Evolutionary conservation across 805 yeast genomes (phyloP), one percentile per base, ranked within the genome.

Genomic region (Nakazawaea holstii): DNA sequence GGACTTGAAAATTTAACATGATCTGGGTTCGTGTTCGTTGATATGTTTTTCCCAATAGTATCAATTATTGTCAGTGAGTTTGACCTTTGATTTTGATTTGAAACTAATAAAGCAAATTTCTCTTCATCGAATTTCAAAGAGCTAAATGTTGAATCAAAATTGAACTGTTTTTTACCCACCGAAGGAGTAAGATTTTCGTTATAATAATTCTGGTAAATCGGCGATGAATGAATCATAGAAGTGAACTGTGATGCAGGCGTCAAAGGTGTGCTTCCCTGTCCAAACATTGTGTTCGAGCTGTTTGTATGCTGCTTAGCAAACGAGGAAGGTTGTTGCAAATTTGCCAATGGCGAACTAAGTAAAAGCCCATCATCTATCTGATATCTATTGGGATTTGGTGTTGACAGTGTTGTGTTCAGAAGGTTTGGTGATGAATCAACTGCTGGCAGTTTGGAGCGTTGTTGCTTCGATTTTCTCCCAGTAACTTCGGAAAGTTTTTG

Each of bases 161-260:
- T 45, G 40, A 45, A 45, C 11, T 32, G 17, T 15, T 29, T 24
- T 13, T 32, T 15, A n/a, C 39, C 43, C 3, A 41, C 17, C 17
- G 31, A 32, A 11, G 43, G 43, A n/a, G 43, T 45, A 29, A 35
- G 14, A 32, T 13, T 41, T 38, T 46, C 49, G 27, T 36, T 36
- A 15, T 20, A 46, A 31, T 35, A 40, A 13, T 27, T 45, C 17
- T 45, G 48, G 30, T 62, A 64, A 60, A 64, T 59, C 9, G 68
- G 68, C 13, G 67, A 62, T 14, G 68, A 64, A 45, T 61, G 62
- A 33, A 64, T 50, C n/a, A 64, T 58, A 24, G 53, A 56, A 13
- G 65, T 60, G 39, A 64, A 64, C 39, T 64, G 65, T 14, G 66
- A 58, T 4, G 58, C 55, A 6, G 65, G 64, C 3, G 66, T 61